Conservation (phyloP, 352 stramenopile genomes). For the Phytophthora ramorum region DNA sequence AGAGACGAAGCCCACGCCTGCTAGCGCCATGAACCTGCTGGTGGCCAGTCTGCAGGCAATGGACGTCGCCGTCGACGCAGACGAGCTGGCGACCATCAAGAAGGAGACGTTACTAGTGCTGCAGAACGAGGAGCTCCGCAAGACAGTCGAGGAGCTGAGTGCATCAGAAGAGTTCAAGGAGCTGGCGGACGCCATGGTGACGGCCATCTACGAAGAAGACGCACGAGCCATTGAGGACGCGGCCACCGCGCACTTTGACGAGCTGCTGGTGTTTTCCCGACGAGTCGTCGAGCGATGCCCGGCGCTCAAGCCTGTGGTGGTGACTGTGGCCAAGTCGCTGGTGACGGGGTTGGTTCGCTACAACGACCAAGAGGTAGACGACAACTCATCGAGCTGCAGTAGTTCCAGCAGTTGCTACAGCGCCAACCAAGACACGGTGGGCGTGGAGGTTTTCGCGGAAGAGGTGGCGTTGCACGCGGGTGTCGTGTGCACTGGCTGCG, state of each 20-base stretch:
- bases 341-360: constrained; percentile 39
- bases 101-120: constrained; percentile 49
- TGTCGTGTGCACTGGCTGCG: constrained; percentile 63
- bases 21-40: constrained; percentile 49
- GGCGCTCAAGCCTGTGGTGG: constrained; percentile 47
- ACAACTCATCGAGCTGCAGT: constrained; percentile 31
- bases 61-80: constrained; percentile 49
- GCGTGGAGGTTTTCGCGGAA: constrained; percentile 14
- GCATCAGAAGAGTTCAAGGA: constrained; percentile 47
- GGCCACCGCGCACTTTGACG: constrained; percentile 38
- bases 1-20: constrained; percentile 43
- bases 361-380: constrained; percentile 39
- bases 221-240: constrained; percentile 41
- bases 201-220: constrained; percentile 42
- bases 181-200: constrained; percentile 35
- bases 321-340: constrained; percentile 51
- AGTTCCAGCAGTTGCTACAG: constrained; percentile 18
- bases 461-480: constrained; percentile 41
- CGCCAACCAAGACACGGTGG: constrained; percentile 14
- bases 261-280: constrained; percentile 48
- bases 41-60: constrained; percentile 45
- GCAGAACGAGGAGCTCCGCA: constrained; percentile 40
- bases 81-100: constrained; percentile 50
- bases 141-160: constrained; percentile 39
- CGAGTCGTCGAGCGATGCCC: constrained; percentile 47